phyloP scores from a whole-genome alignment of 1,139 yeast genomes.

The Keqinozyma sinolaborantium region DNA sequence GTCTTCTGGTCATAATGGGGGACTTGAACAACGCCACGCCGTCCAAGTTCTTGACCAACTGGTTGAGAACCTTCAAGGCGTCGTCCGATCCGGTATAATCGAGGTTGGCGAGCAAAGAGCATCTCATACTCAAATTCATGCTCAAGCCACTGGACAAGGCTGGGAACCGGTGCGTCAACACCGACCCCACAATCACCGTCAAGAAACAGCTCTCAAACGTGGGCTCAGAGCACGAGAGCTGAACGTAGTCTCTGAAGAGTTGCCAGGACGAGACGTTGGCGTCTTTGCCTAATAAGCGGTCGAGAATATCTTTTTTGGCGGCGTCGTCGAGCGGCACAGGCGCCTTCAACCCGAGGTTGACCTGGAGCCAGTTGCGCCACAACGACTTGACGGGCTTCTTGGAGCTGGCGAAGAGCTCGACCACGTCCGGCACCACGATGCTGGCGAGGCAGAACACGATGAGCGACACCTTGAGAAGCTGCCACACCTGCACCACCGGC shows the following conservation, averaged over 20 bases:
- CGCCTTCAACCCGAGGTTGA: conserved; percentile 25
- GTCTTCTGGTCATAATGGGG: conserved; percentile 21
- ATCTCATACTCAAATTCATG: conserved; percentile 24
- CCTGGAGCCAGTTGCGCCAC: conserved; percentile 21
- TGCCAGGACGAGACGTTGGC: conserved; percentile 10
- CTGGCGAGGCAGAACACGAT: conserved; percentile 23
- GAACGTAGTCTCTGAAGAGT: conserved; percentile 25
- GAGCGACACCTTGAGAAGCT: conserved; percentile 21
- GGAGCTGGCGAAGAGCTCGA: conserved; percentile 4
- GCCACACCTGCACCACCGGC: conserved; percentile 26
- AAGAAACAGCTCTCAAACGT: conserved; percentile 38
- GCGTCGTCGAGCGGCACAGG: conserved; percentile 20
- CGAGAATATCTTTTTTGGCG: conserved; percentile 17
- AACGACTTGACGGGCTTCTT: conserved; percentile 2
- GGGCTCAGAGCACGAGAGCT: conserved; percentile 27
- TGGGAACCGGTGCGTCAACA: conserved; percentile 22
- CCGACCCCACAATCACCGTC: conserved; percentile 25
- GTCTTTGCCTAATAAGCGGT: conserved; percentile 21
- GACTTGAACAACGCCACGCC: conserved; percentile 32
- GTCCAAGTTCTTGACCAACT: conserved; percentile 29
- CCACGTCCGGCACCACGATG: conserved; percentile 20
- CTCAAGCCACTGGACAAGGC: conserved; percentile 17
- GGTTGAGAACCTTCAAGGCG: conserved; percentile 20
- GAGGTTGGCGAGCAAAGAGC: conserved; percentile 26
- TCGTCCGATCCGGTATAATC: conserved; percentile 25